Evolutionary conservation across 192 early-diverging fungal genomes (phyloP).

Genomic region (Pecoramyces ruminantium): DNA sequence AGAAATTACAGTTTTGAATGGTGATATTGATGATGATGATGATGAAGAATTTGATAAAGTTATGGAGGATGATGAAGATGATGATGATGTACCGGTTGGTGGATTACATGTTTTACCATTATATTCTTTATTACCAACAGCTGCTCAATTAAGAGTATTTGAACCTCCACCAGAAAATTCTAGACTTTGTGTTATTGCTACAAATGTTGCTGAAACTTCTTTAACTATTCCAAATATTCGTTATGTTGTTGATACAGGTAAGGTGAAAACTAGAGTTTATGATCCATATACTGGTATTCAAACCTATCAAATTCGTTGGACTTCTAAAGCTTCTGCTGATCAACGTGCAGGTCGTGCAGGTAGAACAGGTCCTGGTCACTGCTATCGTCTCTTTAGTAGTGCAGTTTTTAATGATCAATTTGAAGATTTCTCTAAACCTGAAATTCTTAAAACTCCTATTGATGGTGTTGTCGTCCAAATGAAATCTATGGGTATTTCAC

Average conservation of each 20-base stretch:
- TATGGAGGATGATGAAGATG: constrained; percentile 32
- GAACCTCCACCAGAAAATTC: constrained; percentile 68
- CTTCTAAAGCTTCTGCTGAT: constrained; percentile 80
- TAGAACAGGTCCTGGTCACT: constrained; percentile 87
- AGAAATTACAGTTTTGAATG: constrained; percentile 15
- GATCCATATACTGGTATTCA: constrained; percentile 75
- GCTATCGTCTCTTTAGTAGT: constrained; percentile 84
- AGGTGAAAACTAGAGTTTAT: constrained; percentile 65
- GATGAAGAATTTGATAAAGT: constrained; percentile 44
- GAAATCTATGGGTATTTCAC: constrained; percentile 94
- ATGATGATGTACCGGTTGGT: constrained; percentile 23
- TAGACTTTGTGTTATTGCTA: constrained; percentile 85
- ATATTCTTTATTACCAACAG: constrained; percentile 86
- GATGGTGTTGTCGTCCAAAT: constrained; percentile 90
- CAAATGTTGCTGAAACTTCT: constrained; percentile 97
- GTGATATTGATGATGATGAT: constrained; percentile 35
- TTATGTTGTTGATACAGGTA: constrained; percentile 91
- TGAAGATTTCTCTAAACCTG: constrained; percentile 63
- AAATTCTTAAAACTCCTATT: constrained; percentile 86
- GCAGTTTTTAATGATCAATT: constrained; percentile 89
- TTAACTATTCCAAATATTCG: constrained; percentile 89
- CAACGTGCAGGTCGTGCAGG: constrained; percentile 96
- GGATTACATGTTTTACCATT: constrained; percentile 79
- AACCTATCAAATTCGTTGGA: constrained; percentile 80
- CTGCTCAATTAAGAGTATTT: constrained; percentile 84